phyloP scores from a whole-genome alignment of 768 basidiomycete species.

The Mycena latifolia region DNA sequence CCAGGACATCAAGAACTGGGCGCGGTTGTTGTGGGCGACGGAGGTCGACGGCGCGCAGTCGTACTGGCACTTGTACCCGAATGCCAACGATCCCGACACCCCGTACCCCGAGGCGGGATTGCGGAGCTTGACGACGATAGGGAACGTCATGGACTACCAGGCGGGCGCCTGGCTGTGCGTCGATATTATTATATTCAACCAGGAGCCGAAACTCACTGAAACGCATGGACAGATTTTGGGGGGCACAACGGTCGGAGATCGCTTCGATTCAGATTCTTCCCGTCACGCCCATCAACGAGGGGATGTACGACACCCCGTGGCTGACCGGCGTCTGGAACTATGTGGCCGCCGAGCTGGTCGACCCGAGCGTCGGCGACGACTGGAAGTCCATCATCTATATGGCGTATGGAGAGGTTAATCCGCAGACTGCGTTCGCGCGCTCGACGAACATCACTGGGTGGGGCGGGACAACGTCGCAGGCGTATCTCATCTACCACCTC shows the following conservation, averaged over 20 bases:
- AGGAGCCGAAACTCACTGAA: neutral
- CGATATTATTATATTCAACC: neutral
- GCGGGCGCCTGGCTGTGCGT: slow-evolving; percentile 52
- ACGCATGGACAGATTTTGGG: slow-evolving; percentile 46
- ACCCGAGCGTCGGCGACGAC: slow-evolving; percentile 44
- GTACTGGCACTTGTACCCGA: slow-evolving; percentile 53
- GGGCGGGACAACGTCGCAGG: slow-evolving; percentile 49
- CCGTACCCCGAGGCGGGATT: slow-evolving; percentile 48
- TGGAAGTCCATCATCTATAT: slow-evolving; percentile 52
- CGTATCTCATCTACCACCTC: slow-evolving; percentile 48
- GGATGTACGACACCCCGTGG: slow-evolving; percentile 49
- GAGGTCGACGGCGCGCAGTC: slow-evolving; percentile 49
- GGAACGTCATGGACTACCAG: slow-evolving; percentile 52
- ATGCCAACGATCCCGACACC: slow-evolving; percentile 46
- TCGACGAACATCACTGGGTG: slow-evolving; percentile 47
- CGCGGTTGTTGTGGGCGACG: slow-evolving; percentile 48
- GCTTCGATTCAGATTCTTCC: slow-evolving; percentile 53
- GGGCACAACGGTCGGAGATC: slow-evolving; percentile 46
- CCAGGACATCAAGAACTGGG: slow-evolving; percentile 46
- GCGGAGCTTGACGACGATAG: slow-evolving; percentile 47
- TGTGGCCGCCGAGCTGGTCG: slow-evolving; percentile 42
- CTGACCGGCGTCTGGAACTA: slow-evolving; percentile 44
- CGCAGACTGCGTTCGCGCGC: slow-evolving; percentile 42
- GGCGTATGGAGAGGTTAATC: slow-evolving; percentile 46
- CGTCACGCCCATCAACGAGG: slow-evolving; percentile 50